Base-by-base conservation (phyloP, 2,329 filamentous ascomycete genomes). In the Ramichloridium luteum region DNA sequence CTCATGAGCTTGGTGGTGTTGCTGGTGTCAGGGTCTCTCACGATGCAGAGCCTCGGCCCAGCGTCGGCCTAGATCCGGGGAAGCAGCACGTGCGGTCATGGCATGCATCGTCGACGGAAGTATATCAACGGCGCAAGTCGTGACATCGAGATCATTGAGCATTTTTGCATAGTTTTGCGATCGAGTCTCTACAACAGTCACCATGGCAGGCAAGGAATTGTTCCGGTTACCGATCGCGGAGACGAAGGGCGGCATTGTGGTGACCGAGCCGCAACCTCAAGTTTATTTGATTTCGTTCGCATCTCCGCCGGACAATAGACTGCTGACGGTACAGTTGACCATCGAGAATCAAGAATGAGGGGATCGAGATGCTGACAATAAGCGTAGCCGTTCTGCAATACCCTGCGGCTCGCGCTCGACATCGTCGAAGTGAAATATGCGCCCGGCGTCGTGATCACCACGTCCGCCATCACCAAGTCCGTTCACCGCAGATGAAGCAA, bases 391-490 rank as follows among this genome's bases (percentile, higher is more conserved):
- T 79, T 85, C 48, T 78, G 77, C 59, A 61, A 69, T 36, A 67
- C 80, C 9, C 57, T 88, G 22, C 61, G 81, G 17, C 61, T 75
- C 8, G 77, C 80, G 3, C 72, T 90, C 39, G 80, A 90, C 58
- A 73, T 82, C 13, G 60, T 90, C 48, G 77, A 85, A 55, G 69
- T 74, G 37, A 67, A 66, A 32, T 66, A 78, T 47, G 64, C 70
- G 1, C 68, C 70, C n/a, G 82, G 82, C 31, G 80, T 86, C 4
- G 65, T 90, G 10, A 62, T 86, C 36, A 88, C 81, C 4, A 88
- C 81, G 0, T 80, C 75, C 25, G 71, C 67, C 28, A 79, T 86
- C 36, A 54, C 63, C 31, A 90, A 90, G 51, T 86, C 8, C 20
- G 20, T 86, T 64, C 88, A 79, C 61, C 77, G 70, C 54, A 88